Percentiles rank a stretch among this genome's conserved stretches.
Conservation (phyloP, 352 stramenopile genomes). For the Pythium aquatile region DNA sequence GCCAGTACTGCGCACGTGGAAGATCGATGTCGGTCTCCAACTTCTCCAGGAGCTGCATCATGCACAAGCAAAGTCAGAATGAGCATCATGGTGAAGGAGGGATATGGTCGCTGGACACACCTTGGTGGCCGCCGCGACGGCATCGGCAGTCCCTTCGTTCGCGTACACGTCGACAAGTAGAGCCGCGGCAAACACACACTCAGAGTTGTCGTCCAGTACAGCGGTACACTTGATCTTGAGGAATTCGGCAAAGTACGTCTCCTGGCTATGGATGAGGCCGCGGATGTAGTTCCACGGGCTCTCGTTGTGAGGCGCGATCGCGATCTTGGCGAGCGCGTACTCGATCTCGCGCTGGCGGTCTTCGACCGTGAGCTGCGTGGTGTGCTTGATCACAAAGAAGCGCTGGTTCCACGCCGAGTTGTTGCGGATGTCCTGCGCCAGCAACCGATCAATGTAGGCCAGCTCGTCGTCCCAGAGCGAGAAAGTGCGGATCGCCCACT, state of each 20-base stretch:
- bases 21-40: slow-evolving; percentile 75
- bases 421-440: slow-evolving; percentile 94
- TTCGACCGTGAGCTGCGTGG: slow-evolving; percentile 31
- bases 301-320: slow-evolving; percentile 83
- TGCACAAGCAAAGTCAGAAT: background rate
- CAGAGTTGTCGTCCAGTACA: slow-evolving; percentile 38
- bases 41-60: slow-evolving; percentile 52
- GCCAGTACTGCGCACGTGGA: slow-evolving; percentile 73
- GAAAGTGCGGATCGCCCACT: slow-evolving; percentile 92
- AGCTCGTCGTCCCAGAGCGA: slow-evolving; percentile 93
- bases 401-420: slow-evolving; percentile 94
- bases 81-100: no score
- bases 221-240: slow-evolving; percentile 44
- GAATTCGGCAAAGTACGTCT: slow-evolving; percentile 36
- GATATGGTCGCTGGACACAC: slow-evolving; percentile 16
- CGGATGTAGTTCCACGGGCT: slow-evolving; percentile 92
- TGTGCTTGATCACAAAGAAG: slow-evolving; percentile 81
- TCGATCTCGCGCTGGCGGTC: slow-evolving; percentile 63
- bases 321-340: slow-evolving; percentile 72
- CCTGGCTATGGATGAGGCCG: slow-evolving; percentile 55
- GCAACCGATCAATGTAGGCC: slow-evolving; percentile 85
- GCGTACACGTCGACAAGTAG: slow-evolving; percentile 74
- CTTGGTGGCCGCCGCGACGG: slow-evolving; percentile 38
- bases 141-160: slow-evolving; percentile 42
- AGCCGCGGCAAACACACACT: slow-evolving; percentile 72